Percentiles rank a stretch among this genome's conserved stretches.
These are phyloP conservation scores for Canariomyces notabilis DNA, from an alignment of 2,329 filamentous ascomycete genomes.

Conservation along the genomic window DNA sequence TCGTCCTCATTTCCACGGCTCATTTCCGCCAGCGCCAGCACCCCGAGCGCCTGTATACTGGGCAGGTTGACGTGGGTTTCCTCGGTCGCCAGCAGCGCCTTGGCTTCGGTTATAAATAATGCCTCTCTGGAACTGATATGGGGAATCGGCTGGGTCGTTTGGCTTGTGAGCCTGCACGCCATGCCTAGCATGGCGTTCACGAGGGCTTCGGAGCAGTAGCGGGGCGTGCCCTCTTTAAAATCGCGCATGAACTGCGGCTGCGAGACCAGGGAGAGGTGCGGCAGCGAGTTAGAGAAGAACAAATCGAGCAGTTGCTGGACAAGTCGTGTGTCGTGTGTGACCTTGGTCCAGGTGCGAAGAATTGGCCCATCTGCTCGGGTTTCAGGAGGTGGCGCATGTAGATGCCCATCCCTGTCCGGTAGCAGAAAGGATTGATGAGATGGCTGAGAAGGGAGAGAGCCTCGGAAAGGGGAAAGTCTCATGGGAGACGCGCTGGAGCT, in stretches of 20 bases:
- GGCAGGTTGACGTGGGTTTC: slow-evolving; percentile 15
- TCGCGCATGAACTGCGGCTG: slow-evolving; percentile 20
- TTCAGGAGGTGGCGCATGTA: neutral
- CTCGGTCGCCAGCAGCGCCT: slow-evolving; percentile 15
- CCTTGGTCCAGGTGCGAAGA: slow-evolving; percentile 20
- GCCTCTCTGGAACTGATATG: slow-evolving; percentile 19
- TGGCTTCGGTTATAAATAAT: slow-evolving; percentile 23
- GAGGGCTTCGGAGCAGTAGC: slow-evolving; percentile 23
- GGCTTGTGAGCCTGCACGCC: slow-evolving; percentile 16
- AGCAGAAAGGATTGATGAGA: neutral
- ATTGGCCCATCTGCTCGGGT: slow-evolving; percentile 3
- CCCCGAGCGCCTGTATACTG: slow-evolving; percentile 21
- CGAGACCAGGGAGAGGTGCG: slow-evolving; percentile 17
- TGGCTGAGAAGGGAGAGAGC: neutral
- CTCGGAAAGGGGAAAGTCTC: too few species aligned
- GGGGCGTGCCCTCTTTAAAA: slow-evolving; percentile 16
- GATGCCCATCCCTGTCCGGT: neutral
- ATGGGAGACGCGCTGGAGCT: too few species aligned
- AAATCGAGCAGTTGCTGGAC: slow-evolving; percentile 17
- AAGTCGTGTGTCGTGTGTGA: slow-evolving; percentile 18
- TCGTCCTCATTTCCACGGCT: slow-evolving; percentile 22
- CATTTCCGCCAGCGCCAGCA: slow-evolving; percentile 22
- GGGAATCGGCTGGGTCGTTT: slow-evolving; percentile 12
- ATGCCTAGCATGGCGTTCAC: slow-evolving; percentile 23
- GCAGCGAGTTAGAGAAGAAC: slow-evolving; percentile 19